Percentiles rank a stretch among this genome's conserved stretches.
These are phyloP conservation scores for Malus sylvestris DNA, from an alignment of 306 rosid species.

Conservation along the genomic window DNA sequence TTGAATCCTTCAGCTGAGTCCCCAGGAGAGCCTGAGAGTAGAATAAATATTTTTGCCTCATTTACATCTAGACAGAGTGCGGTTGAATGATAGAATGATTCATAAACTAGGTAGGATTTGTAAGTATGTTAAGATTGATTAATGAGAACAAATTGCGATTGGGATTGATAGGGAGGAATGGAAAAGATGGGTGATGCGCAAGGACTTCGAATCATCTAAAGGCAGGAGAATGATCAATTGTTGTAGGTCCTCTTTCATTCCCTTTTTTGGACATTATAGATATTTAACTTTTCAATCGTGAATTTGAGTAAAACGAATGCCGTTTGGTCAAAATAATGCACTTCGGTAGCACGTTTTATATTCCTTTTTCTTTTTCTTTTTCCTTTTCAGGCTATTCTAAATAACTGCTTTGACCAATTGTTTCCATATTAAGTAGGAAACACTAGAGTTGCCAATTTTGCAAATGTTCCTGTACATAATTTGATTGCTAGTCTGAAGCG, in stretches of 20 bases:
- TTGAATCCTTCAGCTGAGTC: background rate
- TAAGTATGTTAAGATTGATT: constrained; percentile 44
- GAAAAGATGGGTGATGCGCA: constrained; percentile 85
- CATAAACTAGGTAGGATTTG: constrained; percentile 37
- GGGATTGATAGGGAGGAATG: constrained; percentile 78
- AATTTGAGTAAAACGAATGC: constrained; percentile 3
- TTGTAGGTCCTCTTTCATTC: constrained; percentile 50
- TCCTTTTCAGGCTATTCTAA: background rate
- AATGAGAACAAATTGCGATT: constrained; percentile 59
- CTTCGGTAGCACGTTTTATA: background rate
- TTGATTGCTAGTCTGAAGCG: background rate
- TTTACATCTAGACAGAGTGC: constrained; percentile 8
- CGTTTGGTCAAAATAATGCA: background rate
- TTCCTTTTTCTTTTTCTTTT: background rate
- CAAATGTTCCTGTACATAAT: background rate
- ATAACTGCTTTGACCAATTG: background rate
- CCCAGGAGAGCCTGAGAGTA: background rate
- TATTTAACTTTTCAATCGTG: constrained; percentile 7
- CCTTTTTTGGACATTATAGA: constrained; percentile 24
- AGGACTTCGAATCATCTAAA: constrained; percentile 40
- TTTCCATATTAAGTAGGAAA: background rate
- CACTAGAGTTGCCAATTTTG: background rate
- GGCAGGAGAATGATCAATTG: constrained; percentile 56
- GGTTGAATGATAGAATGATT: constrained; percentile 23
- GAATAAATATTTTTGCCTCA: background rate